phyloP scores from a whole-genome alignment of 768 basidiomycete genomes.

The Agaricus sinodeliciosus region DNA sequence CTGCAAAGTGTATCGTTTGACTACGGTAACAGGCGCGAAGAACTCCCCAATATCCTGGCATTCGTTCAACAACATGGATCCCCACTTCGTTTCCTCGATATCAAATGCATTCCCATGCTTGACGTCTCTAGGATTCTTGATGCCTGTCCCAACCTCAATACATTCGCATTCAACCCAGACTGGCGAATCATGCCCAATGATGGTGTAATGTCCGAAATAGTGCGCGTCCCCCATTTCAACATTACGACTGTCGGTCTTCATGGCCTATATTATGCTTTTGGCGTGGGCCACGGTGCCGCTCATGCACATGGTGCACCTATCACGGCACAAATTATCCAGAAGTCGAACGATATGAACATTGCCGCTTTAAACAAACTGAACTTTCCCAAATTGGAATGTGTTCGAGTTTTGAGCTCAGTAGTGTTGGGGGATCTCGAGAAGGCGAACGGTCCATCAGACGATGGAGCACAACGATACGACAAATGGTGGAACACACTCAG shows the following conservation, averaged over 20 bases:
- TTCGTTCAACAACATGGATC: constrained; percentile 58
- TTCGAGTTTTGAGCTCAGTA: constrained; percentile 50
- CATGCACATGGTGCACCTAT: constrained; percentile 33
- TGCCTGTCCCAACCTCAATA: constrained; percentile 52
- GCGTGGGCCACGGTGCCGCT: constrained; percentile 46
- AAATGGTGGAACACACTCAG: constrained; percentile 58
- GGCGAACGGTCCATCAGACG: constrained; percentile 40
- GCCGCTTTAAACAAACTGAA: constrained; percentile 41
- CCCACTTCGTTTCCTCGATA: constrained; percentile 56
- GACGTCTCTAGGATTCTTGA: constrained; percentile 57
- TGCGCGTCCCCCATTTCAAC: constrained; percentile 46
- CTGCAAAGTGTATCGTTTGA: constrained; percentile 54
- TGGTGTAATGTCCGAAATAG: constrained; percentile 30
- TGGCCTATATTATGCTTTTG: constrained; percentile 63
- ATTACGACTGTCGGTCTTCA: constrained; percentile 63
- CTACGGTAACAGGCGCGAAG: constrained; percentile 34
- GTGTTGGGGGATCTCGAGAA: constrained; percentile 54
- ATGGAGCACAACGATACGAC: constrained; percentile 54
- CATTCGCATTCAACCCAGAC: constrained; percentile 71
- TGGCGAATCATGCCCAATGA: constrained; percentile 47
- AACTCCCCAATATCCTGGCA: constrained; percentile 50
- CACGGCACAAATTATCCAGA: constrained; percentile 38
- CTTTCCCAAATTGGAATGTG: constrained; percentile 55
- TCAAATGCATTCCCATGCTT: constrained; percentile 50
- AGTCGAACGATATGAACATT: constrained; percentile 64